phyloP scores from a whole-genome alignment of 164 flowering plant species.

The Tinospora cordifolia region DNA sequence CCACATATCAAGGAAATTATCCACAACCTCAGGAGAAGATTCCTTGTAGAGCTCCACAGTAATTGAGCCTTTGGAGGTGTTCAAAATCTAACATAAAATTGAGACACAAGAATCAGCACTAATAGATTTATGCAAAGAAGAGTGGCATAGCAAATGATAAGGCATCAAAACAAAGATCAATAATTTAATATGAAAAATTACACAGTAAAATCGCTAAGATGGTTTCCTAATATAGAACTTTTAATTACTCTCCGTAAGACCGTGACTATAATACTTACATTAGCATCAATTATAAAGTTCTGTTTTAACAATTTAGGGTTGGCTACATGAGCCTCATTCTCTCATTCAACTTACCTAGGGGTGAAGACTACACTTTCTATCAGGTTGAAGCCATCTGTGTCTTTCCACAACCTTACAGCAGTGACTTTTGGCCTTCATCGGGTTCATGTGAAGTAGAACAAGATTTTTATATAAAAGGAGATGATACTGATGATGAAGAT shows the following conservation, averaged over 20 bases:
- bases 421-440: too few relatives aligned
- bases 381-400: background rate
- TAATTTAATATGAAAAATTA: too few relatives aligned
- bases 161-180: too few relatives aligned
- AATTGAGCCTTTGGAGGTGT: constrained; percentile 68
- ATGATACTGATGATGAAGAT: too few relatives aligned
- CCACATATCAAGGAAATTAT: constrained; percentile 72
- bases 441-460: too few relatives aligned
- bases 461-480: too few relatives aligned
- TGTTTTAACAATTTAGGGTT: background rate
- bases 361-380: background rate
- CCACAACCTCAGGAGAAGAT: constrained; percentile 74
- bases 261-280: background rate
- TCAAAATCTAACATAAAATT: constrained; percentile 35
- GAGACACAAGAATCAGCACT: background rate
- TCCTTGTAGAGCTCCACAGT: constrained; percentile 79
- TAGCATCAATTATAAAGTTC: background rate
- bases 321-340: background rate
- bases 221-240: background rate
- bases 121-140: background rate
- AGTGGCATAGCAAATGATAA: background rate
- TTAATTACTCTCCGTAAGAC: background rate
- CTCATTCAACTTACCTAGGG: background rate
- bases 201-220: background rate
- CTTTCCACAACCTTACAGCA: background rate